These are phyloP conservation scores for Astrephomene gubernaculifera DNA, from an alignment of 139 green algal species.

Conservation along the genomic window DNA sequence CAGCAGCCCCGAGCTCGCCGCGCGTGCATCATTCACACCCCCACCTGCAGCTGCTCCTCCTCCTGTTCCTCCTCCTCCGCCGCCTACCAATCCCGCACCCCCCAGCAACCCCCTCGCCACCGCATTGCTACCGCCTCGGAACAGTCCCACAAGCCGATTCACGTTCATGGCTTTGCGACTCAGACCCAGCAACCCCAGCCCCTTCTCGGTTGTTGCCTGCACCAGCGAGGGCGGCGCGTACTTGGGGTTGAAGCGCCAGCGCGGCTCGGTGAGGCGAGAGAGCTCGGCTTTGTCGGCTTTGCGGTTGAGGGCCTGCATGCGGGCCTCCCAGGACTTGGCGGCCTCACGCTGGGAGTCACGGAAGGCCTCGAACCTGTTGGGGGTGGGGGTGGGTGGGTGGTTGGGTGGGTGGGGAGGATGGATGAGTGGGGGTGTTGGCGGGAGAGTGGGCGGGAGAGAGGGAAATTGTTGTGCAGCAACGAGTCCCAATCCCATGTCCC, in stretches of 20 bases:
- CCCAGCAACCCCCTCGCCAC: background rate
- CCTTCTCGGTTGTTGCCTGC: background rate
- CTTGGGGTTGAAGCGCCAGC: conserved; percentile 40
- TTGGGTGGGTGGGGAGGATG: background rate
- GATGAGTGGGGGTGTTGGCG: too few relatives aligned
- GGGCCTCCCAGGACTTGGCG: conserved; percentile 24
- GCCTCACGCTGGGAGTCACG: background rate
- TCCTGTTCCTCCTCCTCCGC: background rate
- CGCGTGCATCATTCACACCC: too few relatives aligned
- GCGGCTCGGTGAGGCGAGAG: background rate
- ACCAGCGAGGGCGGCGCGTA: conserved; percentile 33
- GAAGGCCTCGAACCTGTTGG: conserved; percentile 20
- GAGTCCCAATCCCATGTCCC: too few relatives aligned
- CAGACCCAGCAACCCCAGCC: conserved; percentile 24
- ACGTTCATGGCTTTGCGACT: conserved; percentile 26
- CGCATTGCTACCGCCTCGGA: too few relatives aligned
- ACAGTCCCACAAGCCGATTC: conserved; percentile 19
- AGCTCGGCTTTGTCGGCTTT: conserved; percentile 28
- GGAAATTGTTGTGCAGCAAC: too few relatives aligned
- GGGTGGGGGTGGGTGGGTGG: background rate
- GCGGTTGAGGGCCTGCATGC: background rate
- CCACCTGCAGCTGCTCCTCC: background rate
- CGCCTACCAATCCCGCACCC: background rate
- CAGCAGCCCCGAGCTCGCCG: too few relatives aligned
- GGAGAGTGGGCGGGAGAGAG: background rate